Percentiles rank a stretch among this genome's conserved stretches.
Conservation (phyloP, 176 grass and related monocot genomes). For the Thalia dealbata region DNA sequence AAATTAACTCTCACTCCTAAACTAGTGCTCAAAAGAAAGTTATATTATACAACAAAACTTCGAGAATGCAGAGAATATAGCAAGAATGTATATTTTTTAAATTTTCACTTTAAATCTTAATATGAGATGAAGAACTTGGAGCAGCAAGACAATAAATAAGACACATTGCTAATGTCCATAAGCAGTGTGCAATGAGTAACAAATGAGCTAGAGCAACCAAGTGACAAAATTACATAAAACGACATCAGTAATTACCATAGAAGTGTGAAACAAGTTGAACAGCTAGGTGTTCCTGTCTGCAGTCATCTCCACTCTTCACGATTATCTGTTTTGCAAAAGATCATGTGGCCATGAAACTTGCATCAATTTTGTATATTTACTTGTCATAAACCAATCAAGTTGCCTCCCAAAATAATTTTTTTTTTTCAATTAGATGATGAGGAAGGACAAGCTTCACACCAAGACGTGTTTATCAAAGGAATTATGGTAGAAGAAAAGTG, state of each 20-base stretch:
- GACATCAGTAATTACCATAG: conserved; percentile 42
- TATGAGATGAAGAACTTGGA: neutral
- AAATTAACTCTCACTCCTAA: no score
- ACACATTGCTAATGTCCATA: neutral
- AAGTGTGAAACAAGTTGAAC: conserved; percentile 98
- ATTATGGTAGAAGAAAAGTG: no score
- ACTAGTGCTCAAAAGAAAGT: no score
- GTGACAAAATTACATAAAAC: conserved; percentile 5
- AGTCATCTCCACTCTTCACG: conserved; percentile 99
- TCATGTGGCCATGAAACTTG: neutral
- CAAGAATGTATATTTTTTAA: no score
- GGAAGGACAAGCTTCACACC: no score
- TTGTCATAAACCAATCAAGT: neutral
- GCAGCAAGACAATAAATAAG: neutral
- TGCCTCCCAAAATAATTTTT: no score
- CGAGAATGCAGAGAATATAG: no score
- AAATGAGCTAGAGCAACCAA: neutral
- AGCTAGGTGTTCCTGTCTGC: conserved; percentile 92
- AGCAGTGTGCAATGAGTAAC: neutral
- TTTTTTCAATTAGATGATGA: no score
- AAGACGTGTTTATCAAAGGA: no score
- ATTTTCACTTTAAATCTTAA: neutral
- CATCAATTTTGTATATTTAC: neutral
- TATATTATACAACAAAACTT: no score
- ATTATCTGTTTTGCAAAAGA: conserved; percentile 42